Evolutionary conservation across 148 eudicot species (phyloP).

Genomic region (Polygonum aviculare): DNA sequence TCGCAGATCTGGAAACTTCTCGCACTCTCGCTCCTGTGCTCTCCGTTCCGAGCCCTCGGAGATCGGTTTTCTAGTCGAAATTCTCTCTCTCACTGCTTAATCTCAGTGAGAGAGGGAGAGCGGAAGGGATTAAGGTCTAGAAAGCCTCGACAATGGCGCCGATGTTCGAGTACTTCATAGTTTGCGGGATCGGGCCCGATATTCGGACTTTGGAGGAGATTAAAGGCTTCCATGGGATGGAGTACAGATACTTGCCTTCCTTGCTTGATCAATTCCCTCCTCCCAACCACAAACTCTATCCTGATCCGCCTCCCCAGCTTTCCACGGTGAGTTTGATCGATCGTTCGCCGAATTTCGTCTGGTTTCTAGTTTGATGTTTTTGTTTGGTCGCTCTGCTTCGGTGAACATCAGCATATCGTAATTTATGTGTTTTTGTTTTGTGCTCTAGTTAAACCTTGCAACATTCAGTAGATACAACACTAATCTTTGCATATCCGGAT

Average conservation of each 20-base stretch:
- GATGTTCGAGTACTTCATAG: slow-evolving; percentile 84
- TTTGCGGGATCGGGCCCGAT: slow-evolving; percentile 86
- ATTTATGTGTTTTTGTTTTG: not conserved
- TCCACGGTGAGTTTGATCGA: slow-evolving; percentile 43
- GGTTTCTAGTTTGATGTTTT: not conserved
- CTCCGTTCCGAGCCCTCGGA: not conserved
- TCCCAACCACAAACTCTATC: slow-evolving; percentile 52
- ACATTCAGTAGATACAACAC: not conserved
- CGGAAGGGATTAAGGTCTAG: not conserved
- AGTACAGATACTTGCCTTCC: slow-evolving; percentile 54
- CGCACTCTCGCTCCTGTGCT: not conserved
- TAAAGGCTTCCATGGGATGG: slow-evolving; percentile 60
- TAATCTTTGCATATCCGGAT: not conserved
- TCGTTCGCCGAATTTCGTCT: not conserved
- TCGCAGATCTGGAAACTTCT: not conserved
- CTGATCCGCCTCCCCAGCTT: slow-evolving; percentile 88
- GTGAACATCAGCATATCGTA: not conserved
- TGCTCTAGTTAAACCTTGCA: not conserved
- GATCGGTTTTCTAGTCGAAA: not conserved
- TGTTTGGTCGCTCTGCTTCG: not conserved
- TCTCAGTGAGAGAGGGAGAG: slow-evolving; percentile 16
- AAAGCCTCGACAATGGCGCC: slow-evolving; percentile 32
- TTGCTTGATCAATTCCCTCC: slow-evolving; percentile 82
- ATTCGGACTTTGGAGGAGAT: slow-evolving; percentile 64
- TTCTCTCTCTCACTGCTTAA: slow-evolving; percentile 11